Conservation (phyloP, 495 filamentous ascomycete genomes). For the Amniculicola lignicola region DNA sequence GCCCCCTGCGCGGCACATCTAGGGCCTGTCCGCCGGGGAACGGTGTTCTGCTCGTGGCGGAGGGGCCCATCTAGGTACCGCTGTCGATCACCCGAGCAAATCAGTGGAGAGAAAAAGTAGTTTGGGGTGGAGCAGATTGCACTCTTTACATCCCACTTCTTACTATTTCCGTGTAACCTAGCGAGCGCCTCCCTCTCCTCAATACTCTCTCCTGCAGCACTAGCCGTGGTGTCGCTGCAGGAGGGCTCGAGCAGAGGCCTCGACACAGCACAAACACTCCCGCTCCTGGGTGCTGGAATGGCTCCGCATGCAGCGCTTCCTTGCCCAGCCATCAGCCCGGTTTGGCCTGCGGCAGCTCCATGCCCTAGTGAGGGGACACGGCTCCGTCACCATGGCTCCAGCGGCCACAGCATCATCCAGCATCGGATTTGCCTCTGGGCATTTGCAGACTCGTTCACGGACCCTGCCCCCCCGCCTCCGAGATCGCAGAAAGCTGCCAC, state of each 20-base stretch:
- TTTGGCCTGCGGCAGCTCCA: conserved; percentile 27
- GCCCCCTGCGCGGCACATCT: not conserved
- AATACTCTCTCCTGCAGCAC: not conserved
- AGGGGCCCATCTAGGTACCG: not conserved
- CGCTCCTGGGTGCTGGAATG: conserved; percentile 21
- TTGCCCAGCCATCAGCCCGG: conserved; percentile 26
- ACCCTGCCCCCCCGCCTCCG: conserved; percentile 5
- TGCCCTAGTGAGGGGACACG: not conserved
- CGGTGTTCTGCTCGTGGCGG: not conserved
- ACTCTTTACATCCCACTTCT: no score
- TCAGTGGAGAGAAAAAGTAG: not conserved
- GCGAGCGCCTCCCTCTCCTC: conserved; percentile 9
- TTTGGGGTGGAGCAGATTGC: not conserved
- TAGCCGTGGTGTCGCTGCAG: conserved; percentile 1
- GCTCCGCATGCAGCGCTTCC: conserved; percentile 4
- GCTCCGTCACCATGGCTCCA: conserved; percentile 17
- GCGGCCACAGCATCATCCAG: conserved; percentile 16
- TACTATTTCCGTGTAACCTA: conserved; percentile 13
- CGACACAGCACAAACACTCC: conserved; percentile 6
- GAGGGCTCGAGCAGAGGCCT: conserved; percentile 2
- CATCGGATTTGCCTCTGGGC: conserved; percentile 11
- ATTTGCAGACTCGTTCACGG: conserved; percentile 14
- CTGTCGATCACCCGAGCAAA: conserved; percentile 27
- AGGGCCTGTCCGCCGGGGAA: not conserved
- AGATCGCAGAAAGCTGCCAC: not conserved